These are phyloP conservation scores for Nectriaceae sp. DNA, from an alignment of 2,329 filamentous ascomycete genomes.

Conservation along the genomic window DNA sequence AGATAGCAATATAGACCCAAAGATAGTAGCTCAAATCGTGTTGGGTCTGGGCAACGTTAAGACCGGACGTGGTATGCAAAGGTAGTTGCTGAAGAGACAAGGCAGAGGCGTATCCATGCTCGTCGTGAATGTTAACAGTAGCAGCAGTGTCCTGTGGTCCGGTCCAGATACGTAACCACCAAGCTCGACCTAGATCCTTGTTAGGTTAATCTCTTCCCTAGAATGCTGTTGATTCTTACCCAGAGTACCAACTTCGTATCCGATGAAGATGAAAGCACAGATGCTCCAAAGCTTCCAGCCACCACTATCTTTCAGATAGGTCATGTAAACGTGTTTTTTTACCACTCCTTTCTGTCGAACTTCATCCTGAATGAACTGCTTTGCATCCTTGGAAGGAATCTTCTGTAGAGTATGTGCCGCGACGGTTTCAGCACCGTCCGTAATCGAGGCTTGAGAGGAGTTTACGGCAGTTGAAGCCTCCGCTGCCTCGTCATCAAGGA, in stretches of 20 bases:
- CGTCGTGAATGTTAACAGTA: conserved; percentile 29
- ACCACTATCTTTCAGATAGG: conserved; percentile 68
- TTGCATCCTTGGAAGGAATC: conserved; percentile 53
- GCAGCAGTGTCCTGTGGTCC: conserved; percentile 29
- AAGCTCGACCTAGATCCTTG: conserved; percentile 49
- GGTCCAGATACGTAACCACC: conserved; percentile 68
- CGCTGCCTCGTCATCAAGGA: conserved; percentile 49
- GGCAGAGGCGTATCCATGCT: conserved; percentile 45
- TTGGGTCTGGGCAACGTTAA: conserved; percentile 30
- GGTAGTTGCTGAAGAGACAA: conserved; percentile 49
- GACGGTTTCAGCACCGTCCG: conserved; percentile 41
- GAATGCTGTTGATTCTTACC: conserved; percentile 37
- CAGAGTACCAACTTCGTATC: conserved; percentile 56
- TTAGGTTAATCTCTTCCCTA: conserved; percentile 3
- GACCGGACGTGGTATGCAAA: conserved; percentile 39
- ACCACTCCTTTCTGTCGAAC: conserved; percentile 70
- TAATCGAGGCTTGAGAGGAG: conserved; percentile 51
- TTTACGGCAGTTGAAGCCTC: conserved; percentile 52
- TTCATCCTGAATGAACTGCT: conserved; percentile 78
- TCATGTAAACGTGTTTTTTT: conserved; percentile 64
- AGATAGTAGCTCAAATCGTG: conserved; percentile 64
- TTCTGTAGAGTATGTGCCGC: conserved; percentile 49
- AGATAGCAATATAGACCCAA: conserved; percentile 69
- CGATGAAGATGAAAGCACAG: conserved; percentile 55
- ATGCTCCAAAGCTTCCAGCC: conserved; percentile 61